Conservation (phyloP, 176 grass and related monocot species). For the Chrysopogon serrulatus region DNA sequence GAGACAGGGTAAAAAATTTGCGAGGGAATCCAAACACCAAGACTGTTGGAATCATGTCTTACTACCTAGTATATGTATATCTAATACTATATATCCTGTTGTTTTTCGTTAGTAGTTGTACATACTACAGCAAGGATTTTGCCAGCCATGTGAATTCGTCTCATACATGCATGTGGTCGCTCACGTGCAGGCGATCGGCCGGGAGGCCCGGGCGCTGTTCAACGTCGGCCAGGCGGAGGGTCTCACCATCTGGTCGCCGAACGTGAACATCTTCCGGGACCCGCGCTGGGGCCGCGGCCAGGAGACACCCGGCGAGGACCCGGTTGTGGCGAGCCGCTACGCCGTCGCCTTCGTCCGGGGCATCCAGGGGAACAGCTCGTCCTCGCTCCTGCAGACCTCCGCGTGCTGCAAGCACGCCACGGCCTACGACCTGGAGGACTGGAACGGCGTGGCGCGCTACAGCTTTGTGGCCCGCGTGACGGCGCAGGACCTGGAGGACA, state of each 20-base stretch:
- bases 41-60: too few relatives aligned
- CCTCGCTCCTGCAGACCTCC: slow-evolving; percentile 42
- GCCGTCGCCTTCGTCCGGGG: slow-evolving; percentile 54
- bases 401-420: slow-evolving; percentile 85
- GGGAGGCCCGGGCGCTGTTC: slow-evolving; percentile 29
- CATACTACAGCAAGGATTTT: background rate
- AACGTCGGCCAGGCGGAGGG: slow-evolving; percentile 56
- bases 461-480: slow-evolving; percentile 45
- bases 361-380: slow-evolving; percentile 33
- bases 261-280: slow-evolving; percentile 65
- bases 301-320: slow-evolving; percentile 70
- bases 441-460: slow-evolving; percentile 42
- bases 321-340: slow-evolving; percentile 38
- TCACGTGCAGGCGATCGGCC: slow-evolving; percentile 11
- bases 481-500: slow-evolving; percentile 66
- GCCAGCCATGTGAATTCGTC: background rate
- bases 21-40: too few relatives aligned
- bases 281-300: slow-evolving; percentile 63
- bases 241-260: slow-evolving; percentile 61
- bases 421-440: slow-evolving; percentile 67
- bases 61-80: too few relatives aligned
- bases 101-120: too few relatives aligned
- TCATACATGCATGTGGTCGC: background rate
- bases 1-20: too few relatives aligned
- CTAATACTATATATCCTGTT: too few relatives aligned